Percentiles rank a stretch among this genome's conserved stretches.
Evolutionary conservation across 2,329 filamentous ascomycete genomes (phyloP).

Genomic region (Colletotrichum euphorbiae): DNA sequence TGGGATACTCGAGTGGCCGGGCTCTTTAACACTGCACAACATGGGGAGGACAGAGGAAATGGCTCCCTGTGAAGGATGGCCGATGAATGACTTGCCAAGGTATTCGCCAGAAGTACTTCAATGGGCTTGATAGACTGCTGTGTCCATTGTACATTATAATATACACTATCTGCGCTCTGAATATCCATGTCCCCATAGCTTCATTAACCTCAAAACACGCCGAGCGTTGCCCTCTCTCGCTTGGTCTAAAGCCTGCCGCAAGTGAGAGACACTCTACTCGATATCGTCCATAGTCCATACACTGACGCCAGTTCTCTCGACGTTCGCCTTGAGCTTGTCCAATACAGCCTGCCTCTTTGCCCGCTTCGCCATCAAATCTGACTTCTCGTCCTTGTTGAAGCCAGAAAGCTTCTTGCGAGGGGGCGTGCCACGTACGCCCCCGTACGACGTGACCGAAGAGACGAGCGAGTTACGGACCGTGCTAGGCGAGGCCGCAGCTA

Average conservation of each 20-base stretch:
- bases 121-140: neutral
- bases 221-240: constrained; percentile 2
- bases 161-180: constrained; percentile 37
- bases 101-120: neutral
- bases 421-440: constrained; percentile 53
- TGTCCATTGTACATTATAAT: constrained; percentile 37
- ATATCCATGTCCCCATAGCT: constrained; percentile 18
- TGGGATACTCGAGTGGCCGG: too few relatives aligned
- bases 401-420: constrained; percentile 72
- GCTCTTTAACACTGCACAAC: too few relatives aligned
- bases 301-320: constrained; percentile 62
- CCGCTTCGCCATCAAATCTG: constrained; percentile 64
- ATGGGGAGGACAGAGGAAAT: too few relatives aligned
- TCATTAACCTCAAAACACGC: constrained; percentile 21
- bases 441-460: constrained; percentile 54
- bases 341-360: constrained; percentile 65
- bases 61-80: too few relatives aligned
- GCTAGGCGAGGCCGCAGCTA: constrained; percentile 53
- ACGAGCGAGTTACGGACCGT: constrained; percentile 56
- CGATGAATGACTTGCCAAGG: too few relatives aligned
- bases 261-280: constrained; percentile 48
- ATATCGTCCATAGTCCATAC: constrained; percentile 64
- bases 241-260: too few relatives aligned
- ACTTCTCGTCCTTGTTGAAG: constrained; percentile 70
- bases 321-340: constrained; percentile 60